A percentile compares a stretch with the other conserved stretches of the same genome.
Evolutionary conservation across 179 eudicot genomes (phyloP).

Genomic region (Spinacia oleracea): DNA sequence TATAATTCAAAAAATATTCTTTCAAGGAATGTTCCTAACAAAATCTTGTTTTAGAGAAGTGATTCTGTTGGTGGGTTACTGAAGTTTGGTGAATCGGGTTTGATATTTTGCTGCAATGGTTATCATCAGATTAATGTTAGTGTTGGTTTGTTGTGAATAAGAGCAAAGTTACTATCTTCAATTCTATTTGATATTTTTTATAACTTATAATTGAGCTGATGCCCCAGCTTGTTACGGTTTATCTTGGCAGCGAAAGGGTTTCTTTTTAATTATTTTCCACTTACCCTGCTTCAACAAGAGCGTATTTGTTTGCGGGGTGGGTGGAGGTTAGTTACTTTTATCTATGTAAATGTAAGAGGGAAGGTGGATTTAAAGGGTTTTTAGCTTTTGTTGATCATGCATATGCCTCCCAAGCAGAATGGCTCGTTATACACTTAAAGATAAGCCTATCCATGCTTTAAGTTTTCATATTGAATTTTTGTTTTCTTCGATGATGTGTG

Average conservation of each 20-base stretch:
- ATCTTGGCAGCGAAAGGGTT: not conserved
- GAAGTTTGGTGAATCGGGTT: not conserved
- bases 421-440: not conserved
- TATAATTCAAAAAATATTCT: not conserved
- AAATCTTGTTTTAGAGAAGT: not conserved
- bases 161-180: too few species aligned
- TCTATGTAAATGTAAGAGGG: not conserved
- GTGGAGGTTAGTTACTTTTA: not conserved
- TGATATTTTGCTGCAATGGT: not conserved
- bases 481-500: conserved; percentile 1
- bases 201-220: not conserved
- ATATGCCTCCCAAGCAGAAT: not conserved
- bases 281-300: not conserved
- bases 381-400: not conserved
- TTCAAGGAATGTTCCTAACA: not conserved
- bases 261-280: not conserved
- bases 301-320: not conserved
- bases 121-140: not conserved
- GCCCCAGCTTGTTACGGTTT: not conserved
- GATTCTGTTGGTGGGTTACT: not conserved
- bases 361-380: not conserved
- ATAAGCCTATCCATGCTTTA: not conserved
- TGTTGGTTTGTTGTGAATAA: too few species aligned
- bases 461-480: not conserved
- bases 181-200: not conserved